A percentile compares a stretch with the other conserved stretches of the same genome.
phyloP scores from a whole-genome alignment of 768 basidiomycete species.

The Leucocoprinus birnbaumii region DNA sequence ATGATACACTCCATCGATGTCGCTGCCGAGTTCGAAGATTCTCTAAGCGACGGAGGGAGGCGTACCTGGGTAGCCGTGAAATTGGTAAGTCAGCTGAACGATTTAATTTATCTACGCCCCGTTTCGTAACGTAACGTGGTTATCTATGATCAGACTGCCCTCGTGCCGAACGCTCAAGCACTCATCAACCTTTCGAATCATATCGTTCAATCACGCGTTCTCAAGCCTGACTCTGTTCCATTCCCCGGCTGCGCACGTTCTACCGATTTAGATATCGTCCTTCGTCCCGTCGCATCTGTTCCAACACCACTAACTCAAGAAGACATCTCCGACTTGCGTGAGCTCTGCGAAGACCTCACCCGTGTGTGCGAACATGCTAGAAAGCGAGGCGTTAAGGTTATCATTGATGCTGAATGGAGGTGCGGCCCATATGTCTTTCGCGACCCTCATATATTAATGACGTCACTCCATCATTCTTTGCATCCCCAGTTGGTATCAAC shows the following conservation, averaged over 20 bases:
- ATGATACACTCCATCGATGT: constrained; percentile 75
- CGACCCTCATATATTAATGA: not conserved
- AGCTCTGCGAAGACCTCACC: constrained; percentile 58
- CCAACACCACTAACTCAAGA: constrained; percentile 36
- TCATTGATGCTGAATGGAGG: constrained; percentile 87
- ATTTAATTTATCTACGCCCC: constrained; percentile 10
- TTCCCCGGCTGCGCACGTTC: constrained; percentile 70
- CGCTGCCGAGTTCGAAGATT: constrained; percentile 78
- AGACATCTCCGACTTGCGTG: constrained; percentile 60
- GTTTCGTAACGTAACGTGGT: not conserved
- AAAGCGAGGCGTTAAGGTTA: constrained; percentile 61
- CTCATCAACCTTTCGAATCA: constrained; percentile 62
- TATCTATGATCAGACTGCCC: constrained; percentile 43
- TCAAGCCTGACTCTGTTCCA: constrained; percentile 32
- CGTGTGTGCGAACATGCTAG: constrained; percentile 64
- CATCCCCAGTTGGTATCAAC: constrained; percentile 58
- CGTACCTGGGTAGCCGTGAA: constrained; percentile 87
- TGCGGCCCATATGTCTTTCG: constrained; percentile 18
- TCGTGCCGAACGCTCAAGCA: constrained; percentile 60
- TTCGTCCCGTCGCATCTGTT: constrained; percentile 25
- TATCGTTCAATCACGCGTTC: constrained; percentile 42
- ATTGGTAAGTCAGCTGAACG: constrained; percentile 44
- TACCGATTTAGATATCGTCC: constrained; percentile 55
- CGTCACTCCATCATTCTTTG: constrained; percentile 6
- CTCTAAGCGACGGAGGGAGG: constrained; percentile 35